phyloP scores from a whole-genome alignment of 2,329 filamentous ascomycete genomes.

The Diplodia seriata region DNA sequence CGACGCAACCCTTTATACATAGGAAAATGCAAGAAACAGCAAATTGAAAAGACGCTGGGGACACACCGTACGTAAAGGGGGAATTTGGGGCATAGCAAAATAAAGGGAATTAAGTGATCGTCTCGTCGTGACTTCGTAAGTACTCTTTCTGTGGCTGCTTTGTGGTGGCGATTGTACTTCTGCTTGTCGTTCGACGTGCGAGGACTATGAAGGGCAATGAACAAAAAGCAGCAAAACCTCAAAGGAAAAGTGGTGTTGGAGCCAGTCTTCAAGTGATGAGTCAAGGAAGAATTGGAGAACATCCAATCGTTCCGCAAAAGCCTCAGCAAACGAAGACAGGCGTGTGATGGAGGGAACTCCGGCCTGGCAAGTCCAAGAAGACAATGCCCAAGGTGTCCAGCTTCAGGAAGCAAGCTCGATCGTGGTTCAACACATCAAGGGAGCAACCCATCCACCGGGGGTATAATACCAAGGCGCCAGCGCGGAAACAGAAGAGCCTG shows the following conservation, averaged over 20 bases:
- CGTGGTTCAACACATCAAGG: not conserved
- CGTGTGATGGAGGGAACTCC: not conserved
- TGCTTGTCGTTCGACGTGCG: slow-evolving; percentile 19
- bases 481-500: slow-evolving; percentile 12
- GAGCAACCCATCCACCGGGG: slow-evolving; percentile 6
- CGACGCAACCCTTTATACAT: slow-evolving; percentile 14
- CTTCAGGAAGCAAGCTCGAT: slow-evolving; percentile 9
- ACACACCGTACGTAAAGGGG: not conserved
- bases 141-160: slow-evolving; percentile 19
- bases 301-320: slow-evolving; percentile 9
- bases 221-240: slow-evolving; percentile 5
- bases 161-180: slow-evolving; percentile 24
- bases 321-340: not conserved
- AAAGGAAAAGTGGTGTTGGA: slow-evolving; percentile 8
- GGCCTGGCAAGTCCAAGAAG: slow-evolving; percentile 8
- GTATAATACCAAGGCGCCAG: slow-evolving; percentile 16
- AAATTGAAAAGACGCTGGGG: not conserved
- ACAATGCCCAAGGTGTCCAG: slow-evolving; percentile 18
- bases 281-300: not conserved
- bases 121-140: slow-evolving; percentile 29
- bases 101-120: slow-evolving; percentile 22
- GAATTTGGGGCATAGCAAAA: not conserved
- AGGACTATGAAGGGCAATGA: slow-evolving; percentile 1
- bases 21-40: slow-evolving; percentile 13
- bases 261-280: not conserved